phyloP scores from a whole-genome alignment of 2,329 filamentous ascomycete species.

The Atkinsonella hypoxylon region DNA sequence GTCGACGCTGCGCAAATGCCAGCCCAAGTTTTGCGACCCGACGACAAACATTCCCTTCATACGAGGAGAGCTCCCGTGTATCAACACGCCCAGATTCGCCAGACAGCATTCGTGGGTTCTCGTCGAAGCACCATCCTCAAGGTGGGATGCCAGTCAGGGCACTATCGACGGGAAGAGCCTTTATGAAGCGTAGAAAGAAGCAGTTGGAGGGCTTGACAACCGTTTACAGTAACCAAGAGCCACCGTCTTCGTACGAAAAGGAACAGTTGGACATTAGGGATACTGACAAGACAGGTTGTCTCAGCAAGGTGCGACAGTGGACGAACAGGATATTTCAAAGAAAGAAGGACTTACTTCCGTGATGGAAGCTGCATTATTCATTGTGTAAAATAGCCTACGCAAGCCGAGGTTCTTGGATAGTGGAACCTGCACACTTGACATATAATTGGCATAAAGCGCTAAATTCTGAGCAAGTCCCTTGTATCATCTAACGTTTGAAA shows the following conservation, averaged over 20 bases:
- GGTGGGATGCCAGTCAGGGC: slow-evolving; percentile 10
- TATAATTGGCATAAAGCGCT: background rate
- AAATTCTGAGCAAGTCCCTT: background rate
- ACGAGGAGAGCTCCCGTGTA: slow-evolving; percentile 4
- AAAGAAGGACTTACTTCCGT: background rate
- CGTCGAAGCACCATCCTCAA: background rate
- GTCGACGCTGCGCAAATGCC: slow-evolving; percentile 13
- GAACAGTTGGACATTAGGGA: background rate
- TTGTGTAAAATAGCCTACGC: background rate
- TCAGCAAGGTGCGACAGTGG: slow-evolving; percentile 9
- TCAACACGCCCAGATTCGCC: slow-evolving; percentile 1
- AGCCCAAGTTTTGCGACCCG: slow-evolving; percentile 2
- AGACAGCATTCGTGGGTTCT: background rate
- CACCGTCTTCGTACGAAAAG: background rate
- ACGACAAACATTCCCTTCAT: slow-evolving; percentile 9
- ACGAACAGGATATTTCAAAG: slow-evolving; percentile 7
- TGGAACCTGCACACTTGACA: background rate
- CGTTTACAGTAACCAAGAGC: background rate
- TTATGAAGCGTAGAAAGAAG: slow-evolving; percentile 13
- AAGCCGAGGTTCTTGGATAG: background rate
- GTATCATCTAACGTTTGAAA: background rate
- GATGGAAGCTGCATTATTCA: background rate
- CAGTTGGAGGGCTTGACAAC: slow-evolving; percentile 5
- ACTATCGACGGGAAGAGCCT: slow-evolving; percentile 15
- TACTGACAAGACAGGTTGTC: slow-evolving; percentile 3